phyloP scores from a whole-genome alignment of 2,329 filamentous ascomycete genomes.

The Aspergillus intermedius region DNA sequence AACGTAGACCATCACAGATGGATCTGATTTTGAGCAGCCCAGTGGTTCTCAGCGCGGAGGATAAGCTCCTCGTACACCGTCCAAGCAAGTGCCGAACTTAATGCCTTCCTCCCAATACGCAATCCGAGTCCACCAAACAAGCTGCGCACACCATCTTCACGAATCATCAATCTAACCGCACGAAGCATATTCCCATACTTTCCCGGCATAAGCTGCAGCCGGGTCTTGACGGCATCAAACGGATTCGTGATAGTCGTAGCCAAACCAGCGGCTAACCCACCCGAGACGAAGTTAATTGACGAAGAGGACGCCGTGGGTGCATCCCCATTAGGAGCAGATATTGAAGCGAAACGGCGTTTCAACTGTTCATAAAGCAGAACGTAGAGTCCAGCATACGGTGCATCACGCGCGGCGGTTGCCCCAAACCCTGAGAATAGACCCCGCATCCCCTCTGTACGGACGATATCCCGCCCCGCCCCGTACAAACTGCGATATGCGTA shows the following conservation, averaged over 20 bases:
- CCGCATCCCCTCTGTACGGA: constrained; percentile 62
- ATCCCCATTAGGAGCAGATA: constrained; percentile 15
- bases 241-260: constrained; percentile 91
- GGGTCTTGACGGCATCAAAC: constrained; percentile 92
- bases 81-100: constrained; percentile 94
- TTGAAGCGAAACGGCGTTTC: constrained; percentile 28
- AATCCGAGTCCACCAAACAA: constrained; percentile 81
- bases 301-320: constrained; percentile 23
- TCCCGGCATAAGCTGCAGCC: constrained; percentile 81
- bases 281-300: constrained; percentile 78
- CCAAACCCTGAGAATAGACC: constrained; percentile 94
- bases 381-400: constrained; percentile 93
- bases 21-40: constrained; percentile 25
- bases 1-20: constrained; percentile 8
- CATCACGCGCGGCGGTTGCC: constrained; percentile 85
- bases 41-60: constrained; percentile 56
- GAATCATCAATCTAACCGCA: constrained; percentile 69
- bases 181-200: constrained; percentile 77
- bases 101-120: constrained; percentile 81
- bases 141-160: constrained; percentile 70
- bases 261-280: constrained; percentile 69
- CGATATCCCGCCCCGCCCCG: constrained; percentile 68
- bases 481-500: constrained; percentile 76
- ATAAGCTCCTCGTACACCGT: constrained; percentile 94
- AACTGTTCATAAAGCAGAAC: constrained; percentile 79